These are phyloP conservation scores for Kodamaea laetipori DNA, from an alignment of 805 yeast genomes.

Conservation along the genomic window DNA sequence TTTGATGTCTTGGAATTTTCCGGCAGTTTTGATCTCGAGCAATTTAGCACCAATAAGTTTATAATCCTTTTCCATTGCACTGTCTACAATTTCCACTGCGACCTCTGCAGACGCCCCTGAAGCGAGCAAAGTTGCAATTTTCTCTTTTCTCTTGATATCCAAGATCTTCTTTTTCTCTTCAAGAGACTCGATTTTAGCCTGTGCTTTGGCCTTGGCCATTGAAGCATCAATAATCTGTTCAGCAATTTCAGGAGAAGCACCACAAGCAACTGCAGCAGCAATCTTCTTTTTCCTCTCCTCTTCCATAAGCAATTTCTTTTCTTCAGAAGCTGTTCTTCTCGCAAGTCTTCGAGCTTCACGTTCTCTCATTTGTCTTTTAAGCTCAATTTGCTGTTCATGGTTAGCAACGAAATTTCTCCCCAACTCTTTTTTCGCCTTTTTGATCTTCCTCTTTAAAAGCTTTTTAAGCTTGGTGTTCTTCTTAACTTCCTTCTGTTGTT, in stretches of 20 bases:
- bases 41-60: too few species aligned
- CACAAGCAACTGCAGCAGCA: neutral
- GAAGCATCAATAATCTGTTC: slow-evolving; percentile 7
- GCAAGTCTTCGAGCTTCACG: slow-evolving; percentile 7
- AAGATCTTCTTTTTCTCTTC: slow-evolving; percentile 15
- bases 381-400: slow-evolving; percentile 14
- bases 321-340: neutral
- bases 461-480: slow-evolving; percentile 16
- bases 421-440: slow-evolving; percentile 27
- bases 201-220: neutral
- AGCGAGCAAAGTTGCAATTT: neutral
- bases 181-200: neutral
- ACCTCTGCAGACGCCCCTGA: neutral
- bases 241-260: slow-evolving; percentile 2
- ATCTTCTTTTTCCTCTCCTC: slow-evolving; percentile 12
- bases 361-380: slow-evolving; percentile 8
- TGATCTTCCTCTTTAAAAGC: slow-evolving; percentile 21
- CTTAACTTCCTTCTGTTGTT: slow-evolving; percentile 11
- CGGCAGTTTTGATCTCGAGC: neutral
- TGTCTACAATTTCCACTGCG: neutral
- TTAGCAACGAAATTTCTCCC: slow-evolving; percentile 18
- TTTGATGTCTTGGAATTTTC: too few species aligned
- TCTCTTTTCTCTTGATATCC: slow-evolving; percentile 9
- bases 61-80: too few species aligned
- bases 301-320: neutral